Evolutionary conservation across 352 stramenopile species (phyloP).

Genomic region (Pythium diclinum): DNA sequence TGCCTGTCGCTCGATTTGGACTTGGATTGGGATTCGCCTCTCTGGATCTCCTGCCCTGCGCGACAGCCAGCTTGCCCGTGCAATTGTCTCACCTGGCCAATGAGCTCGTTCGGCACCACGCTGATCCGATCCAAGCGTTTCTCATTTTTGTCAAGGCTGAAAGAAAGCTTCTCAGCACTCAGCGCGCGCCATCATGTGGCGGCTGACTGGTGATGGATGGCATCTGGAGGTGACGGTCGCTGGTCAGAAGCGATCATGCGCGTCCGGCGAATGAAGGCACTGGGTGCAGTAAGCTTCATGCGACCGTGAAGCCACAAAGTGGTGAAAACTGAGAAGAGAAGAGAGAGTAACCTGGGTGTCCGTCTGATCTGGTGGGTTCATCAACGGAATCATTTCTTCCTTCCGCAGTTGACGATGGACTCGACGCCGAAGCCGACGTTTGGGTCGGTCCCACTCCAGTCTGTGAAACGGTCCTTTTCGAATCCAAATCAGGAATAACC

Average conservation of each 20-base stretch:
- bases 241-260: background rate
- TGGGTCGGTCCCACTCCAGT: background rate
- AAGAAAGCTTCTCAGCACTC: background rate
- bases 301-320: background rate
- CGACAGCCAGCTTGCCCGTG: background rate
- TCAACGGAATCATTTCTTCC: slow-evolving; percentile 5
- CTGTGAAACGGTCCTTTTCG: background rate
- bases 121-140: background rate
- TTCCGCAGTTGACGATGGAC: background rate
- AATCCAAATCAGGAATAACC: too few species aligned
- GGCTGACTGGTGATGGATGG: slow-evolving; percentile 1
- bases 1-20: background rate
- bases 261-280: background rate
- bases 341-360: too few species aligned
- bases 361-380: background rate
- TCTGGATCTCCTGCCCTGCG: background rate
- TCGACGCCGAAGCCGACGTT: background rate
- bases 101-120: background rate
- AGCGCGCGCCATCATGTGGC: background rate
- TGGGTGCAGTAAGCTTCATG: background rate
- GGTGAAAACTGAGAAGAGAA: too few species aligned
- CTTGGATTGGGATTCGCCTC: background rate
- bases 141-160: background rate
- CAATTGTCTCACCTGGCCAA: background rate
- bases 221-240: background rate